Percentiles rank a stretch among this genome's conserved stretches.
phyloP scores from a whole-genome alignment of 768 basidiomycete genomes.

The Boletales sp. region DNA sequence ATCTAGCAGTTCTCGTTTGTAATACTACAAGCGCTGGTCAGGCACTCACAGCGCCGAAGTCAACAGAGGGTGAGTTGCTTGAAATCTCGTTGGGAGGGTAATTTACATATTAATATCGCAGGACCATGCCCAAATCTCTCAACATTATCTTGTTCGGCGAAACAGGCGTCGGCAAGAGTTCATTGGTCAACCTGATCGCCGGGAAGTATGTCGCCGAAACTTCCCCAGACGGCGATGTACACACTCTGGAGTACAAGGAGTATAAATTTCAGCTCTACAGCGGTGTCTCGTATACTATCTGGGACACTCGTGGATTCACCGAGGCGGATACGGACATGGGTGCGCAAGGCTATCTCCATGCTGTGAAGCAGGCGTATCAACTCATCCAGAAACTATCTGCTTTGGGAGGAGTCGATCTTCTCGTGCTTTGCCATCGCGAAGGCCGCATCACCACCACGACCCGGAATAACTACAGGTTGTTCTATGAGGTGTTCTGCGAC shows the following conservation, averaged over 20 bases:
- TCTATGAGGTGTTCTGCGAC: slow-evolving; percentile 1
- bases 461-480: slow-evolving; percentile 3
- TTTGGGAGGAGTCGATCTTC: slow-evolving; percentile 1
- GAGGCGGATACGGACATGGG: not conserved
- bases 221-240: not conserved
- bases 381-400: not conserved
- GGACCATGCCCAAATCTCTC: not conserved
- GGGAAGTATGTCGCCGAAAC: not conserved
- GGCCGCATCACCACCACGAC: not conserved
- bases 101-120: not conserved
- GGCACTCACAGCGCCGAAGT: not conserved
- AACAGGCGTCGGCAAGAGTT: slow-evolving; percentile 1
- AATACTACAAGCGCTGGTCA: not conserved
- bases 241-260: not conserved
- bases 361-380: not conserved
- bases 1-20: not conserved
- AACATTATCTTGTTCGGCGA: slow-evolving; percentile 5
- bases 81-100: not conserved
- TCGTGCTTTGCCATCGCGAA: slow-evolving; percentile 2
- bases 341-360: not conserved
- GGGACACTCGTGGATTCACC: slow-evolving; percentile 3
- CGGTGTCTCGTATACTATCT: not conserved
- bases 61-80: not conserved
- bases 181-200: slow-evolving; percentile 2
- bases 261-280: not conserved